Percentiles rank a stretch among this genome's conserved stretches.
Conservation (phyloP, 2,329 filamentous ascomycete species). For the Neoscytalidium dimidiatum region DNA sequence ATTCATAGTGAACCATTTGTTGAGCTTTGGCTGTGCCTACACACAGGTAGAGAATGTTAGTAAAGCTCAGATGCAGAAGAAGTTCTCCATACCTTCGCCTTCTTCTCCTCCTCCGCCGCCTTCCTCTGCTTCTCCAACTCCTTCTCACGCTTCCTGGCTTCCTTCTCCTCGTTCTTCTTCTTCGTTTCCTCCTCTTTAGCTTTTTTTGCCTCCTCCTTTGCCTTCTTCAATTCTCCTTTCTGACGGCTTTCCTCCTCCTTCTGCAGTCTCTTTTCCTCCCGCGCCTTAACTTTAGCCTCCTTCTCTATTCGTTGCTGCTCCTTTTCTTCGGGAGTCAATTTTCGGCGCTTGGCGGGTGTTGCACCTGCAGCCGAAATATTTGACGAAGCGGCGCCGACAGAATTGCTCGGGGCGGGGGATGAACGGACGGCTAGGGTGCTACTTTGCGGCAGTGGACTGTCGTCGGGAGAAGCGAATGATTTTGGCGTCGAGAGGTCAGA, state of each 20-base stretch:
- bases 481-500: constrained; percentile 33
- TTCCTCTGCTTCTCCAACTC: constrained; percentile 37
- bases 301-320: constrained; percentile 40
- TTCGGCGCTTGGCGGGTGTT: constrained; percentile 44
- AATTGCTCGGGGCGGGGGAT: constrained; percentile 24
- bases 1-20: constrained; percentile 48
- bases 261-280: constrained; percentile 39
- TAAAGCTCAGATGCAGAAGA: constrained; percentile 21
- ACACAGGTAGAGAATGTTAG: not conserved
- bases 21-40: constrained; percentile 44
- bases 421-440: constrained; percentile 15
- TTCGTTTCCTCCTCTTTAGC: constrained; percentile 23
- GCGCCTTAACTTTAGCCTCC: constrained; percentile 38
- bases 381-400: not conserved
- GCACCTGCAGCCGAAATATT: not conserved
- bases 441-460: constrained; percentile 22
- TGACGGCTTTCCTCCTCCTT: constrained; percentile 33
- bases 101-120: constrained; percentile 34
- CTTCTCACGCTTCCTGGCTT: constrained; percentile 49
- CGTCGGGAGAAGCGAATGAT: constrained; percentile 33
- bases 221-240: constrained; percentile 28
- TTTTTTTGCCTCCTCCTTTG: constrained; percentile 33
- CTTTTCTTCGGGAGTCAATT: constrained; percentile 46
- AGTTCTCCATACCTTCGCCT: constrained; percentile 44
- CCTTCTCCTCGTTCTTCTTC: constrained; percentile 42